Evolutionary conservation across 1,284 basidiomycete genomes (phyloP), one percentile per base, ranked within the genome.

Genomic region (Tilletia walkeri): DNA sequence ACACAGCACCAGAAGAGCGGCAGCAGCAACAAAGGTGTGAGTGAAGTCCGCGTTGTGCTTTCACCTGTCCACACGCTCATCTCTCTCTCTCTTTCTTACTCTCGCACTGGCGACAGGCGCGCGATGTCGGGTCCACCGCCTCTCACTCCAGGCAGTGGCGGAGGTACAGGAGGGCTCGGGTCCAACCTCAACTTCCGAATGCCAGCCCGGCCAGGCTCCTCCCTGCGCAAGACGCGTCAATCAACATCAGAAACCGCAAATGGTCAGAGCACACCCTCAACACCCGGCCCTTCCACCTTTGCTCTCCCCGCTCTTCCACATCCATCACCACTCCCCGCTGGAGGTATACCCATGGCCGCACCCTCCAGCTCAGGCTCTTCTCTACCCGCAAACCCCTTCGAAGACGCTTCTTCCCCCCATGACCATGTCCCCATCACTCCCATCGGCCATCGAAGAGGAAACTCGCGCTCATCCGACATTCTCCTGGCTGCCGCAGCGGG

Each of bases 201-300:
- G 45, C 76, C 76, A 14, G 74, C 76, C 45, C 71, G 76, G 12
- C 76, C 76, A 2, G 76, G 76, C 34, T 77, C 76, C 3, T 77
- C 76, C 2, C 38, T 74, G 53, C 73, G 76, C 66, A 77, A 77
- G 49, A 72, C 72, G 39, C 61, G 76, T 5, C 75, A 77, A 69
- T 63, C 59, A 34, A 41, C 59, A 6, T 36, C 30, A 9, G 34
- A 34, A 10, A 18, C 59, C 4, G 24, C 24, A 30, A 30, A 30
- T 30, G 12, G 18, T 18, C 50, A 76, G 75, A 18, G 50, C 50
- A 53, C 50, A 18, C 50, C 50, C 50, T 53, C 50, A 53, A 53
- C 50, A 53, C 59, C 72, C 75, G 72, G 10, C 74, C 7, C 71
- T 71, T 24, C 72, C 74, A 24, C 74, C 76, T 30, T 6, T 5